Evolutionary conservation across 805 yeast genomes (phyloP), one percentile per base, ranked within the genome.

Genomic region (Lachancea kluyveri): DNA sequence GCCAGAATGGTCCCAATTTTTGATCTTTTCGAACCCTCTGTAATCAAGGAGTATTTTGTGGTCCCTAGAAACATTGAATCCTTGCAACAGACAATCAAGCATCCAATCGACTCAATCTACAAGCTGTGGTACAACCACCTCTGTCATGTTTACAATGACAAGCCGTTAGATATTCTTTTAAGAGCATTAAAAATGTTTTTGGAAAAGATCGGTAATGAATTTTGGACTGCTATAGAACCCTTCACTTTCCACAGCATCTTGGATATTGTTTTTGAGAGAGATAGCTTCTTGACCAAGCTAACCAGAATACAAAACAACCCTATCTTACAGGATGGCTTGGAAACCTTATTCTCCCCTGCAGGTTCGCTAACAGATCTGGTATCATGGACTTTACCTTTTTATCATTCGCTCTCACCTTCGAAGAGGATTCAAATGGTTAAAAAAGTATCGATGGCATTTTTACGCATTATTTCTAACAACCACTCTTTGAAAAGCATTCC

Each of bases 141-240:
- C 17, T 41, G 48, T 2, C 46, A 45, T 24, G 26, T 38, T 0
- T 57, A 49, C 22, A 57, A 54, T 5, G 47, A 52, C n/a, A 48
- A 48, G 20, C 59, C 65, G 8, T 26, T 80, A 19, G 80, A 81
- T 0, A 55, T 67, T 11, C 52, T 80, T 3, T 56, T 85, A n/a
- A 60, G 72, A 34, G 70, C 72, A 3, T 63, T 81, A 20, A 48
- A 62, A 9, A 37, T 63, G 6, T 52, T 78, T 1, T 52, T 82
- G 15, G 37, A 42, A 3, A 60, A 60, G 24, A 59, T 74, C 8
- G 67, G 64, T 6, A 12, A 46, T 0, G 57, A 60, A 3, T 72
- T 78, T 36, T 84, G 92, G 90, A 45, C 51, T 0, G 43, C 58
- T 16, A 64, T 76, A 3, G 59, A 68, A 1, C 84, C 83, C 0